phyloP scores from a whole-genome alignment of 257 asterid species.

The Salvia splendens region DNA sequence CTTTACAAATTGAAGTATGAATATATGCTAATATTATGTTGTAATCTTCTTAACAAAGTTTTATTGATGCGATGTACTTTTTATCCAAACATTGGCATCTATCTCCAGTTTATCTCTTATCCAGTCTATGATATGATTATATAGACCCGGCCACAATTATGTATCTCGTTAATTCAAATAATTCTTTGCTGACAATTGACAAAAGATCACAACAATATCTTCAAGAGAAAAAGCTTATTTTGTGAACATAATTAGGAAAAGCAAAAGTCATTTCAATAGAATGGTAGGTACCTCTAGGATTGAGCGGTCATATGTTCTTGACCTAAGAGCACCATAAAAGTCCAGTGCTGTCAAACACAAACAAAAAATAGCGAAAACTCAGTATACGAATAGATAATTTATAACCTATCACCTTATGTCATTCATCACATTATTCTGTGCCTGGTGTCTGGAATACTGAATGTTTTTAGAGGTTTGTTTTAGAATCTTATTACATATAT shows the following conservation, averaged over 20 bases:
- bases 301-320: conserved; percentile 86
- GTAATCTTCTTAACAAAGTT: background rate
- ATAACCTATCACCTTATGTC: background rate
- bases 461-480: background rate
- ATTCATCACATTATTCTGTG: background rate
- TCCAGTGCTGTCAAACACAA: conserved; percentile 73
- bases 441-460: background rate
- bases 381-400: background rate
- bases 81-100: background rate
- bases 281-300: conserved; percentile 60
- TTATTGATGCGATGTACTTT: conserved; percentile 5
- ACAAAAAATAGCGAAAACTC: conserved; percentile 18
- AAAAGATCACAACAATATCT: conserved; percentile 5
- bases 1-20: conserved; percentile 5
- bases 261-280: background rate
- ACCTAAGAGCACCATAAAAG: conserved; percentile 91
- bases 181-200: background rate
- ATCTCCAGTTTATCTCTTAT: background rate
- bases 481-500: background rate
- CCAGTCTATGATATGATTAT: background rate
- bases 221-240: conserved; percentile 2
- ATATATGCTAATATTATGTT: background rate
- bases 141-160: no score
- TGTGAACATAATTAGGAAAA: conserved; percentile 9
- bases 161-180: conserved; percentile 3